Evolutionary conservation across 257 asterid species (phyloP).

Genomic region (Capsicum pubescens): DNA sequence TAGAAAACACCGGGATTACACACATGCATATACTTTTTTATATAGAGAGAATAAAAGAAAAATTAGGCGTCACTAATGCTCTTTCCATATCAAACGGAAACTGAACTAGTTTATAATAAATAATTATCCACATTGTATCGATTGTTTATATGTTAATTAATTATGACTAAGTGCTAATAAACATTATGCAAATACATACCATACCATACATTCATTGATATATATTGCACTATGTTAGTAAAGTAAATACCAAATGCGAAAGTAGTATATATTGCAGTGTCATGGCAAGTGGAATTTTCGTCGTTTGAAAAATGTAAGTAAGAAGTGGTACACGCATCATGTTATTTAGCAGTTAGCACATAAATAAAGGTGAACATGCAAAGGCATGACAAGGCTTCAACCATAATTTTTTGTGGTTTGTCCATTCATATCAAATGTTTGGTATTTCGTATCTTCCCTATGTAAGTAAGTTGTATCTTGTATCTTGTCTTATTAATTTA

Average conservation of each 20-base stretch:
- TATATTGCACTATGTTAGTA: no score
- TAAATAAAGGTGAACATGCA: neutral
- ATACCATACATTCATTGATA: no score
- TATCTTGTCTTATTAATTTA: neutral
- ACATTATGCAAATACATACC: no score
- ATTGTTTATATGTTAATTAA: no score
- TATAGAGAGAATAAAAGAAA: no score
- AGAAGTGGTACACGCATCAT: conserved; percentile 17
- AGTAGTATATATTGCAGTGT: neutral
- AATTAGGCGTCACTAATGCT: no score
- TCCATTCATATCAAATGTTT: neutral
- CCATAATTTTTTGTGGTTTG: neutral
- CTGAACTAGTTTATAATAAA: no score
- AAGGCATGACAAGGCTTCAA: conserved; percentile 5
- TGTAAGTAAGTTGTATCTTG: neutral
- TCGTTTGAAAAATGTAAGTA: neutral
- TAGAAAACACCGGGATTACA: no score
- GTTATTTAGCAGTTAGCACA: neutral
- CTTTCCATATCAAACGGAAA: no score
- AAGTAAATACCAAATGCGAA: neutral
- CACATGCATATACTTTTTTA: no score
- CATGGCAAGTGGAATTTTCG: neutral
- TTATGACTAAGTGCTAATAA: no score
- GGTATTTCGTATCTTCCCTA: neutral
- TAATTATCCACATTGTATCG: no score